A percentile compares a stretch with the other conserved stretches of the same genome.
These are phyloP conservation scores for Crucihimalaya himalaica DNA, from an alignment of 345 rosid genomes.

Conservation along the genomic window DNA sequence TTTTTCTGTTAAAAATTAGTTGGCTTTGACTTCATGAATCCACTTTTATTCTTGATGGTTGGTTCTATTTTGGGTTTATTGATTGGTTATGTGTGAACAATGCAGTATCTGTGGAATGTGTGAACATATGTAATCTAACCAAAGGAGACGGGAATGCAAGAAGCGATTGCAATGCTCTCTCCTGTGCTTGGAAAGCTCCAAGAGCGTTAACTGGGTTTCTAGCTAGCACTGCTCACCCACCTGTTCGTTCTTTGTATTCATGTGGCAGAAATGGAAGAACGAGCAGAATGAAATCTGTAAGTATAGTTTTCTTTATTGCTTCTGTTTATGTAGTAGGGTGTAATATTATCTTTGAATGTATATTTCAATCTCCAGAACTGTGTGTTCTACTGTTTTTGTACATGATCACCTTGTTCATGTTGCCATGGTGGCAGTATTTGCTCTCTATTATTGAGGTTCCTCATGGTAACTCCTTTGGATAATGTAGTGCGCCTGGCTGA, in stretches of 20 bases:
- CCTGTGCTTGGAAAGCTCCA: slow-evolving; percentile 92
- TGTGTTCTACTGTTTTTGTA: not conserved
- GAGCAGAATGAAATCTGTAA: slow-evolving; percentile 51
- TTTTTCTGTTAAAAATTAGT: not conserved
- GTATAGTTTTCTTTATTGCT: slow-evolving; percentile 42
- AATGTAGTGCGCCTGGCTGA: slow-evolving; percentile 46
- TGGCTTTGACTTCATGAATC: slow-evolving; percentile 6
- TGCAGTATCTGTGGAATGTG: slow-evolving; percentile 84
- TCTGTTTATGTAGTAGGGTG: slow-evolving; percentile 4
- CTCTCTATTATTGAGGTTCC: slow-evolving; percentile 15
- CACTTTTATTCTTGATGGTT: not conserved
- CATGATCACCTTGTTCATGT: not conserved
- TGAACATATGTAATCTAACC: slow-evolving; percentile 69
- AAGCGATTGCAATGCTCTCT: slow-evolving; percentile 72
- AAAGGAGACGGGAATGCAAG: slow-evolving; percentile 73
- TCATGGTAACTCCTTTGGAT: slow-evolving; percentile 25
- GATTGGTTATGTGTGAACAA: slow-evolving; percentile 24
- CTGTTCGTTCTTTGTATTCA: slow-evolving; percentile 48
- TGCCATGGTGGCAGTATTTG: slow-evolving; percentile 12
- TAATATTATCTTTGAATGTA: not conserved
- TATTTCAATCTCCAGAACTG: not conserved
- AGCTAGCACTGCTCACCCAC: slow-evolving; percentile 73
- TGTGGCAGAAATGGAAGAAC: slow-evolving; percentile 50
- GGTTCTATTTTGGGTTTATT: not conserved
- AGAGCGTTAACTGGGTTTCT: slow-evolving; percentile 86